phyloP scores from a whole-genome alignment of 306 rosid genomes.

The Cucurbita maxima region DNA sequence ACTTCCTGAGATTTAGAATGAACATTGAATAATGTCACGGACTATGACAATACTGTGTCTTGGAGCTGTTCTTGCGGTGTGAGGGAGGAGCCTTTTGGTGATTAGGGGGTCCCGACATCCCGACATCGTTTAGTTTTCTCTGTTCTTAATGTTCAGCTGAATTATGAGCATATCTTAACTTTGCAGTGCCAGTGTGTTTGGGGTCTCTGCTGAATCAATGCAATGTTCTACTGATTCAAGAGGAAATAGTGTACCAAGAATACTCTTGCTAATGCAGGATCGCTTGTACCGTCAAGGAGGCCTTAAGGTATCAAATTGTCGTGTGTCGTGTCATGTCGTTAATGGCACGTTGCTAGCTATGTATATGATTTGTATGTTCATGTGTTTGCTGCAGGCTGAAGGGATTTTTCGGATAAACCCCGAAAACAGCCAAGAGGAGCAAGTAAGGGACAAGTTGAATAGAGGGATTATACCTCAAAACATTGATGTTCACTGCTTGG shows the following conservation, averaged over 20 bases:
- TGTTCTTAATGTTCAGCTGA: constrained; percentile 16
- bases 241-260: constrained; percentile 84
- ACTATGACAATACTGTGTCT: not conserved
- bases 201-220: constrained; percentile 96
- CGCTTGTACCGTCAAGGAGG: constrained; percentile 79
- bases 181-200: constrained; percentile 77
- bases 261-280: constrained; percentile 87
- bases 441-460: constrained; percentile 71
- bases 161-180: not conserved
- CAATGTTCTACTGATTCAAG: constrained; percentile 72
- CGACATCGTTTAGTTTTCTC: not conserved
- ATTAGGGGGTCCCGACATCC: not conserved
- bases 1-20: not conserved
- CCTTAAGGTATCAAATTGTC: constrained; percentile 37
- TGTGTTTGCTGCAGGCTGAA: constrained; percentile 43
- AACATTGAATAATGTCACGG: not conserved
- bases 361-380: not conserved
- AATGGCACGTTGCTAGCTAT: not conserved
- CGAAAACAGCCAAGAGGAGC: constrained; percentile 72
- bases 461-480: constrained; percentile 69
- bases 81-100: not conserved
- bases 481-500: constrained; percentile 86
- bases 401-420: constrained; percentile 90
- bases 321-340: not conserved
- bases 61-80: not conserved